These are phyloP conservation scores for Euphorbia peplus DNA, from an alignment of 345 rosid species.

Conservation along the genomic window DNA sequence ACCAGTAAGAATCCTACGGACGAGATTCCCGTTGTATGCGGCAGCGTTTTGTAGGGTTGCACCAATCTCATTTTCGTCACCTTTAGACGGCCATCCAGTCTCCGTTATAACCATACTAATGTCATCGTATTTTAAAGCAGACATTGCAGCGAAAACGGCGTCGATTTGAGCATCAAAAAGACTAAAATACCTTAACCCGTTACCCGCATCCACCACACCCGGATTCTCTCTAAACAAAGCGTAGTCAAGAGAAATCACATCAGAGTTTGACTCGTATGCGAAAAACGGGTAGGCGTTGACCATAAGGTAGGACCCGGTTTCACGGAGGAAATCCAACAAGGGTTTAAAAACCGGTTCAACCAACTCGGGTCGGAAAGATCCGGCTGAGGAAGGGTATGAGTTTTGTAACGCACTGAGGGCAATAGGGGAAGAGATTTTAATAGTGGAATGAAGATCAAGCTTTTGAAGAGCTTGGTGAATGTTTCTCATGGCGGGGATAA, in stretches of 20 bases:
- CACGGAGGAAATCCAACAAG: conserved; percentile 73
- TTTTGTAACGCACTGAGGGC: conserved; percentile 73
- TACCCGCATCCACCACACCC: conserved; percentile 80
- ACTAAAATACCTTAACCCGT: conserved; percentile 71
- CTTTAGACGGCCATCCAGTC: conserved; percentile 96
- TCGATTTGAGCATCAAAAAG: conserved; percentile 96
- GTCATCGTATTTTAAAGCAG: conserved; percentile 74
- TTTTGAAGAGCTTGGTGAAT: conserved; percentile 65
- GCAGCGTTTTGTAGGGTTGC: conserved; percentile 70
- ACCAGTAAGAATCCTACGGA: conserved; percentile 71
- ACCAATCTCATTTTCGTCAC: conserved; percentile 75
- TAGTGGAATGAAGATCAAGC: conserved; percentile 54
- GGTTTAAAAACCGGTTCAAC: conserved; percentile 72
- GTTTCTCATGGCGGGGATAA: conserved; percentile 80
- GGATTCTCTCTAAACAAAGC: conserved; percentile 89
- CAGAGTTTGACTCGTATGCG: conserved; percentile 86
- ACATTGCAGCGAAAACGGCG: conserved; percentile 90
- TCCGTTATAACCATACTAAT: conserved; percentile 69
- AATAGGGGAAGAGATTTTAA: conserved; percentile 81
- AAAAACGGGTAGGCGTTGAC: conserved; percentile 89
- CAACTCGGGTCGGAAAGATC: conserved; percentile 77
- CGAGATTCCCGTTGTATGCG: conserved; percentile 83
- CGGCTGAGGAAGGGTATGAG: conserved; percentile 93
- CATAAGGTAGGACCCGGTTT: conserved; percentile 90
- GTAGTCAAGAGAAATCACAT: conserved; percentile 85